phyloP scores from a whole-genome alignment of 441 rosid genomes.

The Aquilaria agallochum region DNA sequence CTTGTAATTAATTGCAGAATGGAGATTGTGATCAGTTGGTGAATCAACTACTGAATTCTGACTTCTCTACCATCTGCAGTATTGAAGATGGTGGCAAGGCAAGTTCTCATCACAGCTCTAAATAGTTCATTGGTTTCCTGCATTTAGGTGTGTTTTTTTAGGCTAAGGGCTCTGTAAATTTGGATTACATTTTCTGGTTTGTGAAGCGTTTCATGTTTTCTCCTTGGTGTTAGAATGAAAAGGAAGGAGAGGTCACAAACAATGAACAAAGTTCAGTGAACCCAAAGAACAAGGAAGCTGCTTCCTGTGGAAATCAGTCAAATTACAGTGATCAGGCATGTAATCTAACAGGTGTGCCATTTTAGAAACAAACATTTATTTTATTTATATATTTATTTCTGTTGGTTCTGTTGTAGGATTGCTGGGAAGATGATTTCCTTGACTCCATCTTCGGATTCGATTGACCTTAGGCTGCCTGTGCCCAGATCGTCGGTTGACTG shows the following conservation, averaged over 20 bases:
- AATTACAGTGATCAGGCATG: slow-evolving; percentile 18
- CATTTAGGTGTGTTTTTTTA: no score
- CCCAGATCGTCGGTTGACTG: no score
- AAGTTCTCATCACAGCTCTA: not conserved
- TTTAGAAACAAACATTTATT: not conserved
- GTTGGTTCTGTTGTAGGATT: slow-evolving; percentile 25
- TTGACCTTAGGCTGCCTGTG: not conserved
- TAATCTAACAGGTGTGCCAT: not conserved
- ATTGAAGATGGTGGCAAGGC: not conserved
- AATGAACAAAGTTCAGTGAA: slow-evolving; percentile 3
- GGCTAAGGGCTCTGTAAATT: no score
- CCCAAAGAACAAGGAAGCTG: not conserved
- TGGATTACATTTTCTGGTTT: no score
- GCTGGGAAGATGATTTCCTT: slow-evolving; percentile 36
- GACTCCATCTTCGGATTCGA: slow-evolving; percentile 27
- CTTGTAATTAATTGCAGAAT: not conserved
- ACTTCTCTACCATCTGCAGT: slow-evolving; percentile 1
- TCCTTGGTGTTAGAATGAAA: slow-evolving; percentile 20
- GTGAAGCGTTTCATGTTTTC: no score
- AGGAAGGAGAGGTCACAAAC: not conserved
- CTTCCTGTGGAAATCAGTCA: slow-evolving; percentile 20
- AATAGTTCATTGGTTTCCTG: no score
- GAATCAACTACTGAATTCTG: slow-evolving; percentile 16
- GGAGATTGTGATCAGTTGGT: not conserved
- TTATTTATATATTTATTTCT: not conserved